A percentile compares a stretch with the other conserved stretches of the same genome.
Evolutionary conservation across 805 yeast species (phyloP).

Genomic region (Kregervanrija delftensis): DNA sequence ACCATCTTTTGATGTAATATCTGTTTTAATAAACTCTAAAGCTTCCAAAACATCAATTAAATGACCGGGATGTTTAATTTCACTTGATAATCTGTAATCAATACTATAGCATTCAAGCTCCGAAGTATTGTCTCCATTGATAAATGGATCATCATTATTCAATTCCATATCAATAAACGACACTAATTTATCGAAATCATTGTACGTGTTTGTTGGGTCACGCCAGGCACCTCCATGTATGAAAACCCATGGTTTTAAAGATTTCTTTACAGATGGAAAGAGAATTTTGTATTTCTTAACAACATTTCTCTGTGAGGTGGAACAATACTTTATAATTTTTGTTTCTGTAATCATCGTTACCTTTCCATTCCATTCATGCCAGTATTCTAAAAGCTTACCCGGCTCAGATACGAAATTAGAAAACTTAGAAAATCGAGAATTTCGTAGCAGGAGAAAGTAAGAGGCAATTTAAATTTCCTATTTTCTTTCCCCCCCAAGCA

Average conservation of each 20-base stretch:
- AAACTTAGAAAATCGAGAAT: too few relatives aligned
- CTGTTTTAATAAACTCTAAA: constrained; percentile 22
- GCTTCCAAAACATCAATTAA: constrained; percentile 47
- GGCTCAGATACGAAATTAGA: too few relatives aligned
- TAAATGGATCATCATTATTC: constrained; percentile 1
- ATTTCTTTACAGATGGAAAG: too few relatives aligned
- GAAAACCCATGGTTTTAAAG: constrained; percentile 30
- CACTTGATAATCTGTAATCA: constrained; percentile 66
- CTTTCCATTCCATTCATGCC: too few relatives aligned
- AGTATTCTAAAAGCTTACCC: too few relatives aligned
- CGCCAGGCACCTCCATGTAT: constrained; percentile 93
- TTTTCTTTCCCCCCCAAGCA: neutral
- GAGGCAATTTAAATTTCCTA: too few relatives aligned
- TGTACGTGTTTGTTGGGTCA: constrained; percentile 53
- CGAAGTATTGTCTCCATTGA: neutral
- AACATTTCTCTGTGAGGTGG: neutral
- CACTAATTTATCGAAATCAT: constrained; percentile 41
- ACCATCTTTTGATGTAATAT: constrained; percentile 12
- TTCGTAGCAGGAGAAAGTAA: too few relatives aligned
- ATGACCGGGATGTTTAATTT: constrained; percentile 54
- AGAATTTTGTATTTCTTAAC: neutral
- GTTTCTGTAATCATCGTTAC: neutral
- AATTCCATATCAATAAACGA: constrained; percentile 13
- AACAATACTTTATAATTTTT: neutral
- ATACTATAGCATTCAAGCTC: constrained; percentile 28